A percentile compares a stretch with the other conserved stretches of the same genome.
These are phyloP conservation scores for Alternaria sp. DNA, from an alignment of 2,329 filamentous ascomycete species.

Conservation along the genomic window DNA sequence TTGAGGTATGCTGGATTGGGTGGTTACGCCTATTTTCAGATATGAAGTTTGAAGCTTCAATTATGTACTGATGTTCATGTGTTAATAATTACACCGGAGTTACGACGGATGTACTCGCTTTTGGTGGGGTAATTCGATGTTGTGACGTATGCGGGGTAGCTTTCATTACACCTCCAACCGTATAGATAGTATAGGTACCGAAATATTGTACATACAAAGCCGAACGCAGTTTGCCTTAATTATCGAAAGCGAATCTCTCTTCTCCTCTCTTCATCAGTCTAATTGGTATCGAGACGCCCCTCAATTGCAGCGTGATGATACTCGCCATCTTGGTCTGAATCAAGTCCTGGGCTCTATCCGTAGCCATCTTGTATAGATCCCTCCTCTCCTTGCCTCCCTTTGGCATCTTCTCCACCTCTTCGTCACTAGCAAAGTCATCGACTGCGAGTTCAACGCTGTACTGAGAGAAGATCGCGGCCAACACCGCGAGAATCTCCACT, in stretches of 20 bases:
- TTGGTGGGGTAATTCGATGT: slow-evolving; percentile 20
- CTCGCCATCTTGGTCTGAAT: slow-evolving; percentile 63
- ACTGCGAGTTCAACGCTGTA: slow-evolving; percentile 76
- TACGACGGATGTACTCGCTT: not conserved
- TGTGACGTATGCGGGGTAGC: slow-evolving; percentile 31
- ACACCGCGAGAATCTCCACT: slow-evolving; percentile 61
- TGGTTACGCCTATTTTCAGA: not conserved
- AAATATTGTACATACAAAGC: not conserved
- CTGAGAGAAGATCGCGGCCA: slow-evolving; percentile 60
- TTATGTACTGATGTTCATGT: not conserved
- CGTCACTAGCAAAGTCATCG: slow-evolving; percentile 52
- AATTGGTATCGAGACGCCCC: slow-evolving; percentile 66
- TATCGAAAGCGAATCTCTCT: slow-evolving; percentile 67
- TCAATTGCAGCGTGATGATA: slow-evolving; percentile 76
- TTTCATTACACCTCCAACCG: not conserved
- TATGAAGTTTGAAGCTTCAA: not conserved
- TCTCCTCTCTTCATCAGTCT: slow-evolving; percentile 71
- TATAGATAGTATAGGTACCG: not conserved
- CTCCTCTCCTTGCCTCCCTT: slow-evolving; percentile 57
- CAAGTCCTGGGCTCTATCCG: slow-evolving; percentile 59
- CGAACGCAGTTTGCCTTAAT: not conserved
- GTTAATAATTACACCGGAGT: not conserved
- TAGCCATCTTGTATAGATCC: slow-evolving; percentile 67
- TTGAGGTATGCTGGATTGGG: not conserved
- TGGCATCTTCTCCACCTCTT: slow-evolving; percentile 48